phyloP scores from a whole-genome alignment of 169 alveolate species.

The Cryptosporidium viatorum region DNA sequence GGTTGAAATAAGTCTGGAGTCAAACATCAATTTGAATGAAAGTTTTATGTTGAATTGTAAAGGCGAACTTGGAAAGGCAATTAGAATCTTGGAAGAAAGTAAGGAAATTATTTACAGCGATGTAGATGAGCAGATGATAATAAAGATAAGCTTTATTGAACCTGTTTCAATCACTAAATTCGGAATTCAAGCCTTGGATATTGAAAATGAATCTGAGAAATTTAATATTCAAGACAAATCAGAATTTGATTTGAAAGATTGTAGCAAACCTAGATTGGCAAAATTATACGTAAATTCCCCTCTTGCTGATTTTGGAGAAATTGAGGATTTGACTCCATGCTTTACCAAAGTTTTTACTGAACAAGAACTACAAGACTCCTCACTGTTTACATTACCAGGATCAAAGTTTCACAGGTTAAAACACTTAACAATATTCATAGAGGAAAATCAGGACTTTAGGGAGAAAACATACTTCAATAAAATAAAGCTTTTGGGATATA shows the following conservation, averaged over 20 bases:
- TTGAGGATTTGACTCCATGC: conserved; percentile 57
- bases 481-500: conserved; percentile 33
- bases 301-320: conserved; percentile 55
- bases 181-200: conserved; percentile 43
- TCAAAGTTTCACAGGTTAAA: conserved; percentile 66
- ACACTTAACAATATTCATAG: conserved; percentile 58
- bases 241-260: neutral
- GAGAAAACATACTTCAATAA: conserved; percentile 54
- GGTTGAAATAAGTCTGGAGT: conserved; percentile 32
- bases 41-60: conserved; percentile 55
- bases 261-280: conserved; percentile 32
- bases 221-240: neutral
- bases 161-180: conserved; percentile 49
- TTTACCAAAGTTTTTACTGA: conserved; percentile 23
- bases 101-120: conserved; percentile 32
- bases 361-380: conserved; percentile 15
- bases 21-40: conserved; percentile 41
- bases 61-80: conserved; percentile 24
- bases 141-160: conserved; percentile 43
- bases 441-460: conserved; percentile 50
- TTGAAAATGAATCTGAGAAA: neutral
- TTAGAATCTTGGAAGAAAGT: conserved; percentile 17
- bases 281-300: conserved; percentile 53
- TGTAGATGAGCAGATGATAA: conserved; percentile 67
- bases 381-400: conserved; percentile 29